Evolutionary conservation across 2,329 filamentous ascomycete species (phyloP), one percentile per base, ranked within the genome.

Genomic region (Botrytis tulipae): DNA sequence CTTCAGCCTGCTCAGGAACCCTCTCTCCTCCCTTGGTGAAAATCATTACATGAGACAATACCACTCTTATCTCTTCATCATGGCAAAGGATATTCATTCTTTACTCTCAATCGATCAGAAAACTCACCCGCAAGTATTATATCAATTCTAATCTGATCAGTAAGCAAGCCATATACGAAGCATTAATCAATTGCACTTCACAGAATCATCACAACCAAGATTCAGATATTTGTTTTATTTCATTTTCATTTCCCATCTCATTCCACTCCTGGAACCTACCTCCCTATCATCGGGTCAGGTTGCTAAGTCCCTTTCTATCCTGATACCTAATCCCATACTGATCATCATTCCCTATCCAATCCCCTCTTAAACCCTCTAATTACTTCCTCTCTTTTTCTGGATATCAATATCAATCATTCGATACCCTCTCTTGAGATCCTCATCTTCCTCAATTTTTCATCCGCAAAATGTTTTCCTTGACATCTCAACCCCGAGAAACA

Each of bases 231-330:
- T n/a, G 48, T n/a, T 62, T 40, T 25, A 29, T 57, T 62, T 42
- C 35, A 42, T 62, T 66, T 46, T 66, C 63, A 51, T 66, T 14
- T 35, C 46, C 63, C 46, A 48, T 37, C 63, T 48, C 63, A 18
- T 66, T 48, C 29, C 63, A 18, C 60, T 42, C 22, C 7, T 40
- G 4, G 35, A 66, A 37, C 44, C 29, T 46, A 35, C 63, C 29
- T 48, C 63, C 29, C 63, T 65, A 37, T 66, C 29, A 66, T 29
- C 20, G 29, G 44, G 44, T n/a, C 44, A 16, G 22, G 32, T 66
- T 48, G 63, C 44, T 10, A 37, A 25, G 18, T 66, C 20, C 29
- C 22, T 63, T 63, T 40, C 37, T 66, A 51, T 66, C 63, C 63
- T 35, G 35, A 51, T 37, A 48, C 63, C 63, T 25, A 25, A 37